Percentiles rank a stretch among this genome's conserved stretches.
Evolutionary conservation across 2,329 filamentous ascomycete genomes (phyloP).

Genomic region (Colletotrichum viniferum): DNA sequence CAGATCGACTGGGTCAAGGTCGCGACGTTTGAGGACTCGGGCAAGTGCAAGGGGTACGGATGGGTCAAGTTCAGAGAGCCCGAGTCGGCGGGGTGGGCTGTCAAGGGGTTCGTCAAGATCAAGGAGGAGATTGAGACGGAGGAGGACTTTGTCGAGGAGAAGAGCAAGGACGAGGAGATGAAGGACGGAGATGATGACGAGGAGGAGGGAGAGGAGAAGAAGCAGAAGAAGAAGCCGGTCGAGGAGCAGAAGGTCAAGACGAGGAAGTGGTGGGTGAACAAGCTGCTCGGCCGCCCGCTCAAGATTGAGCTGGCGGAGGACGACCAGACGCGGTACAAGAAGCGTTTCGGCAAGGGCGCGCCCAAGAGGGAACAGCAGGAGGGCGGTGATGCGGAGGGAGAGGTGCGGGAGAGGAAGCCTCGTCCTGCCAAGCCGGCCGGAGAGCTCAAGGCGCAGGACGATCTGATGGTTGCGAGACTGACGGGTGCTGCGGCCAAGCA

Average conservation of each 20-base stretch:
- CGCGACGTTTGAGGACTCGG: constrained; percentile 94
- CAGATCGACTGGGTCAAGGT: constrained; percentile 82
- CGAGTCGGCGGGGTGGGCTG: constrained; percentile 71
- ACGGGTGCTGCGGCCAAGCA: constrained; percentile 81
- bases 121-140: constrained; percentile 68
- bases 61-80: constrained; percentile 91
- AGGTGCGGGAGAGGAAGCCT: constrained; percentile 33
- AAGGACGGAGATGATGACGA: constrained; percentile 41
- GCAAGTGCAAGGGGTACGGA: constrained; percentile 97
- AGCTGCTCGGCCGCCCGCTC: constrained; percentile 77
- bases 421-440: constrained; percentile 30
- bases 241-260: constrained; percentile 58
- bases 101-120: constrained; percentile 80
- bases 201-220: constrained; percentile 36
- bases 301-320: constrained; percentile 96
- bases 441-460: constrained; percentile 46
- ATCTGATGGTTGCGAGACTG: constrained; percentile 63
- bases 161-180: constrained; percentile 34
- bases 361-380: constrained; percentile 40
- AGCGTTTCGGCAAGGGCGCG: constrained; percentile 82
- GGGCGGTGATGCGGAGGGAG: constrained; percentile 22
- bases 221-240: constrained; percentile 31
- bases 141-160: constrained; percentile 61
- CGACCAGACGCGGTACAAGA: constrained; percentile 86
- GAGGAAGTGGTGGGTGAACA: constrained; percentile 84